A percentile compares a stretch with the other conserved stretches of the same genome.
These are phyloP conservation scores for Neonothopanus nambi DNA, from an alignment of 1,284 basidiomycete genomes.

Conservation along the genomic window DNA sequence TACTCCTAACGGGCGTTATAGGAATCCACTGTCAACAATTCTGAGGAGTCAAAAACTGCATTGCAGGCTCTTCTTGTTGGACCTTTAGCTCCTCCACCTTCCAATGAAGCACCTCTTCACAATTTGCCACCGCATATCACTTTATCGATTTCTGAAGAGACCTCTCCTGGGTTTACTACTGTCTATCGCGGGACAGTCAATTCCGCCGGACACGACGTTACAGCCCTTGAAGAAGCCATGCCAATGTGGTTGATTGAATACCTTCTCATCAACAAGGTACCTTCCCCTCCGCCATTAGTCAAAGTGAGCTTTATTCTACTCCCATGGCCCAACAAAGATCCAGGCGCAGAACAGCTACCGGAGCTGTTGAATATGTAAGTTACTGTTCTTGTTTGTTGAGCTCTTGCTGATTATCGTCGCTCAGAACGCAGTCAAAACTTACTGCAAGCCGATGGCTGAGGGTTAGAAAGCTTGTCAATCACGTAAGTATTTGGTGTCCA, in stretches of 20 bases:
- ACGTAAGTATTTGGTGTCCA: slow-evolving; percentile 53
- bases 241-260: slow-evolving; percentile 92
- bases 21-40: slow-evolving; percentile 20
- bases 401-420: slow-evolving; percentile 14
- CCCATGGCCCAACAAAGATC: slow-evolving; percentile 66
- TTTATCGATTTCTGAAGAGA: slow-evolving; percentile 84
- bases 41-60: slow-evolving; percentile 42
- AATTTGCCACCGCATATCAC: slow-evolving; percentile 64
- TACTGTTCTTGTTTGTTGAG: background rate
- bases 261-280: slow-evolving; percentile 69
- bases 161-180: slow-evolving; percentile 75
- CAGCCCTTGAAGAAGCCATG: slow-evolving; percentile 73
- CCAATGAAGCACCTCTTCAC: slow-evolving; percentile 73
- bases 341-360: slow-evolving; percentile 60
- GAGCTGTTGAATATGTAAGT: slow-evolving; percentile 77
- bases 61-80: slow-evolving; percentile 68
- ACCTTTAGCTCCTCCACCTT: slow-evolving; percentile 69
- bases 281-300: slow-evolving; percentile 43
- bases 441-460: slow-evolving; percentile 87
- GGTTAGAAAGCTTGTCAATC: slow-evolving; percentile 79
- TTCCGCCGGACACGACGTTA: slow-evolving; percentile 58
- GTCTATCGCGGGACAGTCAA: slow-evolving; percentile 71
- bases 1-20: slow-evolving; percentile 5
- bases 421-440: slow-evolving; percentile 76
- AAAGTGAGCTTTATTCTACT: slow-evolving; percentile 90